These are phyloP conservation scores for Solanum phureja DNA, from an alignment of 257 asterid genomes.

Conservation along the genomic window DNA sequence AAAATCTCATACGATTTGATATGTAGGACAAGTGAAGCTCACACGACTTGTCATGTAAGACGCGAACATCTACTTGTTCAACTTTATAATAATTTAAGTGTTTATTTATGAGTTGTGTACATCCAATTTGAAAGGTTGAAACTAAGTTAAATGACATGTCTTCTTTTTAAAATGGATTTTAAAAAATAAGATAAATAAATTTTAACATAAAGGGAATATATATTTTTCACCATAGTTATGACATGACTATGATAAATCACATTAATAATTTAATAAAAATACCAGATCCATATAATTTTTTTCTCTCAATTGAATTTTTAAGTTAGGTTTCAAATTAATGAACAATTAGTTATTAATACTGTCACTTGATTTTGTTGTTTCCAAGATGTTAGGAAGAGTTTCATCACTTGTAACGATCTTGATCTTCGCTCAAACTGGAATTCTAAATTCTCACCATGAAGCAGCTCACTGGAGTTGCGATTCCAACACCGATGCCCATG, in stretches of 20 bases:
- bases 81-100: too few relatives aligned
- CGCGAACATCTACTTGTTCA: too few relatives aligned
- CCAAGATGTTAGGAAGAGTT: neutral
- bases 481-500: constrained; percentile 25
- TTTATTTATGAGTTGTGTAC: too few relatives aligned
- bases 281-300: neutral
- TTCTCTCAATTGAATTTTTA: too few relatives aligned
- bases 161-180: too few relatives aligned
- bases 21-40: too few relatives aligned
- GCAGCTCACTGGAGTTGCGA: constrained; percentile 56
- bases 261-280: neutral
- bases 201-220: too few relatives aligned
- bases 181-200: too few relatives aligned
- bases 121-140: too few relatives aligned
- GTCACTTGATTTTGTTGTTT: neutral
- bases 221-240: neutral
- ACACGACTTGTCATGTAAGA: too few relatives aligned
- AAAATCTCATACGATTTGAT: too few relatives aligned
- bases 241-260: neutral
- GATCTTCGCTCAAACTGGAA: constrained; percentile 16
- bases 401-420: neutral
- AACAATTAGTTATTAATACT: neutral
- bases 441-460: constrained; percentile 41
- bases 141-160: too few relatives aligned
- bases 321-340: neutral